Conservation (phyloP, 1,284 basidiomycete species). For the Tylopilus sp. region DNA sequence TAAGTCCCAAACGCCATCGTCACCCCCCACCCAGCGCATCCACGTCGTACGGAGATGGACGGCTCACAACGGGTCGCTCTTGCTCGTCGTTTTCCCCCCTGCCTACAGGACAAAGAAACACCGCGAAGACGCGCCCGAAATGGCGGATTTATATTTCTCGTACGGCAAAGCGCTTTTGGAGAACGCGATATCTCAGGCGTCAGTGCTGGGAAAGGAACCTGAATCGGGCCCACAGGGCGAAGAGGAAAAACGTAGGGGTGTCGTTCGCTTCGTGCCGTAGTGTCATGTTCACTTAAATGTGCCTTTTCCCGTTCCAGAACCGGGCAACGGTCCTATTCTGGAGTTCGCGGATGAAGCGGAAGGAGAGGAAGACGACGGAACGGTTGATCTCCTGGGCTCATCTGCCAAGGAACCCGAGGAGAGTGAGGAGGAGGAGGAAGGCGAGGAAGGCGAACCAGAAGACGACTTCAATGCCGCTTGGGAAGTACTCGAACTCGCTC, state of each 20-base stretch:
- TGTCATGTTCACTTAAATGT: background rate
- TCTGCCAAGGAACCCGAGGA: conserved; percentile 45
- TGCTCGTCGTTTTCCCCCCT: background rate
- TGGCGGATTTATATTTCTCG: conserved; percentile 78
- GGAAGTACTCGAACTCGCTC: conserved; percentile 87
- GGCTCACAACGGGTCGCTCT: background rate
- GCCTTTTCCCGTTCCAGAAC: conserved; percentile 7
- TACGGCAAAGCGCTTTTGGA: conserved; percentile 88
- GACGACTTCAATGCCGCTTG: conserved; percentile 94
- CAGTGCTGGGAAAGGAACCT: conserved; percentile 80
- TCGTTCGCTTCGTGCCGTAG: conserved; percentile 3
- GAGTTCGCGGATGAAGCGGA: conserved; percentile 76
- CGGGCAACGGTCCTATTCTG: conserved; percentile 53
- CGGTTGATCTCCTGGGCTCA: conserved; percentile 62
- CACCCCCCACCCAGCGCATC: conserved; percentile 4
- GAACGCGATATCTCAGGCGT: conserved; percentile 77
- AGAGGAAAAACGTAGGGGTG: conserved; percentile 41
- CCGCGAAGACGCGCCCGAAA: conserved; percentile 72
- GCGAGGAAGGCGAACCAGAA: conserved; percentile 71
- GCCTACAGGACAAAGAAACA: conserved; percentile 59
- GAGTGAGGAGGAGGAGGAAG: conserved; percentile 48
- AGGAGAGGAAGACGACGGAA: conserved; percentile 44
- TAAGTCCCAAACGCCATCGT: conserved; percentile 33
- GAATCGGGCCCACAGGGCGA: conserved; percentile 50
- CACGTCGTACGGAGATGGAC: background rate